Evolutionary conservation across 2,329 filamentous ascomycete genomes (phyloP).

Genomic region (Fusarium paranaense): DNA sequence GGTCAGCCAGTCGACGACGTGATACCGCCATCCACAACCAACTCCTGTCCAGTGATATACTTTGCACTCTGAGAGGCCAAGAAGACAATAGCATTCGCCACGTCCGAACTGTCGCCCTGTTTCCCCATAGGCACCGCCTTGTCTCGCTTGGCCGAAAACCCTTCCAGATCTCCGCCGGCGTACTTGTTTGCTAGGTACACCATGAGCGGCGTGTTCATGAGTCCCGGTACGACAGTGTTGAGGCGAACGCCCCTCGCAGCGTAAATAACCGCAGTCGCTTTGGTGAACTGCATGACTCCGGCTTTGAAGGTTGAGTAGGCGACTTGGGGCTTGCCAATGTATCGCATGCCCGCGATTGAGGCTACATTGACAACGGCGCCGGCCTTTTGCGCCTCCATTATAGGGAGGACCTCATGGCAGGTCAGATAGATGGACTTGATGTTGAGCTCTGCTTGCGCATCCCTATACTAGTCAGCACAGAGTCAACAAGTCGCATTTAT

Average conservation of each 20-base stretch:
- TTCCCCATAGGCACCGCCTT: neutral
- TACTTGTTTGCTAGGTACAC: neutral
- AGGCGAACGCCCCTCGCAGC: neutral
- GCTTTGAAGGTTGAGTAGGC: neutral
- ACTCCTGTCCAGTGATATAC: neutral
- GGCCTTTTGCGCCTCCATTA: neutral
- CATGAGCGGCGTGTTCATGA: neutral
- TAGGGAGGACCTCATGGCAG: neutral
- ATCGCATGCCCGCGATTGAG: neutral
- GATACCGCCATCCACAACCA: neutral
- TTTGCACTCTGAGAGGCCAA: neutral
- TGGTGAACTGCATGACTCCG: neutral
- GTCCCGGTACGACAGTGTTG: neutral
- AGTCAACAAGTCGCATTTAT: rapidly evolving
- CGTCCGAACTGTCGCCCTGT: neutral
- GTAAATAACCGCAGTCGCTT: neutral
- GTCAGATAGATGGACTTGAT: neutral
- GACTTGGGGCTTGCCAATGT: neutral
- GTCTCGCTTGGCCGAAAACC: neutral
- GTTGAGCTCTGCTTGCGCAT: neutral
- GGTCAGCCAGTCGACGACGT: neutral
- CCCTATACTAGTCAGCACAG: neutral
- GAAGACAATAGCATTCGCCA: neutral
- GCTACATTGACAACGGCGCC: neutral
- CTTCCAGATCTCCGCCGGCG: neutral